phyloP scores from a whole-genome alignment of 495 filamentous ascomycete genomes.

The Geoglossum glabrum region DNA sequence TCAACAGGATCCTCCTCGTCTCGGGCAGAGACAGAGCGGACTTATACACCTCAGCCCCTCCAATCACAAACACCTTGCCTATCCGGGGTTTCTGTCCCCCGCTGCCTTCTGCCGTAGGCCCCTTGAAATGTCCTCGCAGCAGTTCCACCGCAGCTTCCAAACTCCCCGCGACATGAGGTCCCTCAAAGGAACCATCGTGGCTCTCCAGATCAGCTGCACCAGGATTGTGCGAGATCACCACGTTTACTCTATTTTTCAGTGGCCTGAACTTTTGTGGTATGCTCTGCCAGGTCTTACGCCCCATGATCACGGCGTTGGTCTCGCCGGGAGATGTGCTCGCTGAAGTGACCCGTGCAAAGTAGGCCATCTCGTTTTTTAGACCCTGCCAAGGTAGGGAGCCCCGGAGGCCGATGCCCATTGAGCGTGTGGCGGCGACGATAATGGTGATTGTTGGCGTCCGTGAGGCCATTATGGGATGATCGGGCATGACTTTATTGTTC shows the following conservation, averaged over 20 bases:
- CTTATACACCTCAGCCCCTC: constrained; percentile 68
- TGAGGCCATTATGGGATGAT: constrained; percentile 8
- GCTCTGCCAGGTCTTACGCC: constrained; percentile 83
- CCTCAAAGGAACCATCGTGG: constrained; percentile 12
- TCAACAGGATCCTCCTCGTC: constrained; percentile 39
- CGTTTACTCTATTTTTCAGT: constrained; percentile 52
- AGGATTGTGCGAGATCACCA: constrained; percentile 45
- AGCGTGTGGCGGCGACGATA: constrained; percentile 53
- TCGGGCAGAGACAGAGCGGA: constrained; percentile 34
- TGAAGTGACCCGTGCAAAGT: constrained; percentile 81
- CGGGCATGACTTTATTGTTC: neutral
- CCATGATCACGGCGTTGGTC: constrained; percentile 81
- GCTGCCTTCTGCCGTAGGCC: neutral
- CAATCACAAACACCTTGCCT: constrained; percentile 63
- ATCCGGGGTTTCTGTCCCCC: constrained; percentile 6
- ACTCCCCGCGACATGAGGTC: constrained; percentile 13
- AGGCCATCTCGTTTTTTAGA: constrained; percentile 75
- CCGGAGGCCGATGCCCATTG: constrained; percentile 68
- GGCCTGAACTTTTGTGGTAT: constrained; percentile 64
- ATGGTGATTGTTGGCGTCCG: constrained; percentile 35
- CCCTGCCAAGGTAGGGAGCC: constrained; percentile 76
- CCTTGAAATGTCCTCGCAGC: constrained; percentile 11
- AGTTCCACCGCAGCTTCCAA: constrained; percentile 36
- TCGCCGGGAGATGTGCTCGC: constrained; percentile 22
- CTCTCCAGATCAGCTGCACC: constrained; percentile 11